phyloP scores from a whole-genome alignment of 2,329 filamentous ascomycete genomes.

The Cordyceps militaris region DNA sequence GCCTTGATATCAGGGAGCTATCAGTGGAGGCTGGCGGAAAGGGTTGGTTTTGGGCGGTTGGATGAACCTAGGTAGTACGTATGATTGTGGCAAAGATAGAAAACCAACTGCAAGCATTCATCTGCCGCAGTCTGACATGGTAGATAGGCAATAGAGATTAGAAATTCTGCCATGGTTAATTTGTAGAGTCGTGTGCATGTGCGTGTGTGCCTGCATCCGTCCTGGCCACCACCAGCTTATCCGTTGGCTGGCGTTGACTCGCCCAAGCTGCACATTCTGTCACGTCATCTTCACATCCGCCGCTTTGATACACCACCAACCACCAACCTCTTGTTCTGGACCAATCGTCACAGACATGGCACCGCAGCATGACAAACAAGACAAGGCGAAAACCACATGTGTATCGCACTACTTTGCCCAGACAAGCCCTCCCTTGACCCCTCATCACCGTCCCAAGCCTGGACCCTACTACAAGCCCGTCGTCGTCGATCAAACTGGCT shows the following conservation, averaged over 20 bases:
- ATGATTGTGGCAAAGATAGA: neutral
- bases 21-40: neutral
- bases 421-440: neutral
- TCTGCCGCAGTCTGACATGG: neutral
- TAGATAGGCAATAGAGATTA: neutral
- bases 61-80: neutral
- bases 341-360: too few relatives aligned
- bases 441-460: too few relatives aligned
- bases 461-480: too few relatives aligned
- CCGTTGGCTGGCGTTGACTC: slow-evolving; percentile 1
- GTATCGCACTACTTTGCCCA: neutral
- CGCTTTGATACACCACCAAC: too few relatives aligned
- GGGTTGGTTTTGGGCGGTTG: neutral
- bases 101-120: neutral
- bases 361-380: too few relatives aligned
- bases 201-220: neutral
- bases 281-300: neutral
- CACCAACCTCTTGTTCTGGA: too few relatives aligned
- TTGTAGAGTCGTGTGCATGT: neutral
- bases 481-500: neutral
- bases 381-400: too few relatives aligned
- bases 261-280: neutral
- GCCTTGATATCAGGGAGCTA: neutral
- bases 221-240: slow-evolving; percentile 2
- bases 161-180: neutral